Evolutionary conservation across 208 protist genomes (phyloP).

Genomic region (Entamoeba histolytica): DNA sequence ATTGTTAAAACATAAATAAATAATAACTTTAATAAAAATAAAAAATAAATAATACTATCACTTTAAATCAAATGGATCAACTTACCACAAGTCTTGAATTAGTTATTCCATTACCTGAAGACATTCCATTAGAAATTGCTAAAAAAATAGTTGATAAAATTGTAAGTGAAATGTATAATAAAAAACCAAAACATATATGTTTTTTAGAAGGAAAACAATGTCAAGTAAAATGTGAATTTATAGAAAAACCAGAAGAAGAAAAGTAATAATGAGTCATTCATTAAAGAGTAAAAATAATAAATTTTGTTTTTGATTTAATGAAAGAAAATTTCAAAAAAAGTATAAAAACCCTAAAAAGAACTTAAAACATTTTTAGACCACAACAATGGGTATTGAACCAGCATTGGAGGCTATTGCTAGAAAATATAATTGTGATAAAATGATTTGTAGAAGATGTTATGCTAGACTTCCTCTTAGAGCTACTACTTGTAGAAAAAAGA

Average conservation of each 20-base stretch:
- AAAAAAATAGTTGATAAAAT: not conserved
- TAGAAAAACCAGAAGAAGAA: not conserved
- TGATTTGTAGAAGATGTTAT: slow-evolving; percentile 60
- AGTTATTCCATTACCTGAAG: not conserved
- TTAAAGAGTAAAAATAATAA: no score
- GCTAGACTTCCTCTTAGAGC: slow-evolving; percentile 81
- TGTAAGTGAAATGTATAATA: not conserved
- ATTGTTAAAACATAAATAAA: no score
- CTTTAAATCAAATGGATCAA: not conserved
- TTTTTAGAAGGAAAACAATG: not conserved
- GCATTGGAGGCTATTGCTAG: slow-evolving; percentile 73
- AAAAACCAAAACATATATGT: not conserved
- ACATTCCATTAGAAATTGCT: not conserved
- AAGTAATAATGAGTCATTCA: no score
- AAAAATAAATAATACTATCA: no score
- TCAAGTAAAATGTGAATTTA: not conserved
- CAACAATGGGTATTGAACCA: slow-evolving; percentile 63
- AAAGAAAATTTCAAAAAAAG: no score
- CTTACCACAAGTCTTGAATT: not conserved
- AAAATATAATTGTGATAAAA: slow-evolving; percentile 63
- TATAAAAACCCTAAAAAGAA: no score
- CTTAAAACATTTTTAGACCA: no score
- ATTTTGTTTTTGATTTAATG: no score
- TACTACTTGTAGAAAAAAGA: slow-evolving; percentile 95
- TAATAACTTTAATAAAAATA: no score